Percentiles rank a stretch among this genome's conserved stretches.
Conservation (phyloP, 129 eudicot genomes). For the Flaveria trinervia region DNA sequence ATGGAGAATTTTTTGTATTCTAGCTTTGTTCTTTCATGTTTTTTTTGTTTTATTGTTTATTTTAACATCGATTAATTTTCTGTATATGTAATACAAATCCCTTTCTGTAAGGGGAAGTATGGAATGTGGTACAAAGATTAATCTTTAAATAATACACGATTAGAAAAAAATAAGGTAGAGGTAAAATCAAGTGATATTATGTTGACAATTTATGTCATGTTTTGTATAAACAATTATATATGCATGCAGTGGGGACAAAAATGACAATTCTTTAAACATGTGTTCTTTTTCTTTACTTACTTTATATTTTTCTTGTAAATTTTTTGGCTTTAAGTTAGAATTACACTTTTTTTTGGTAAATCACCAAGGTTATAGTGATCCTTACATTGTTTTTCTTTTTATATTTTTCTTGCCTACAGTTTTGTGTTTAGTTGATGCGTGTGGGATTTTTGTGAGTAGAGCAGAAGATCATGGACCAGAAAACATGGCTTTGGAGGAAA, state of each 20-base stretch:
- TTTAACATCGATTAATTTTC: background rate
- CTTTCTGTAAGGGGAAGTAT: too few relatives aligned
- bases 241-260: conserved; percentile 30
- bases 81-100: background rate
- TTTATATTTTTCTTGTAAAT: background rate
- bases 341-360: conserved; percentile 12
- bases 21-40: conserved; percentile 17
- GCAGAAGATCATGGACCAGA: conserved; percentile 63
- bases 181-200: conserved; percentile 26
- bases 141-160: background rate
- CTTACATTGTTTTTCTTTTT: background rate
- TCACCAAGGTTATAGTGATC: background rate
- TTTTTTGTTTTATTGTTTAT: background rate
- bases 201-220: conserved; percentile 10
- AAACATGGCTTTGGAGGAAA: conserved; percentile 86
- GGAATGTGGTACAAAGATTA: conserved; percentile 4
- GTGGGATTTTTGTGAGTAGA: conserved; percentile 21
- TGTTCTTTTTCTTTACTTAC: conserved; percentile 8
- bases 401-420: background rate
- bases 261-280: background rate
- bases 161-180: background rate
- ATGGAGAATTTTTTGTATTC: background rate
- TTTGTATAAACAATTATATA: background rate
- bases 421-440: conserved; percentile 19
- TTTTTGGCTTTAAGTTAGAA: conserved; percentile 15